These are phyloP conservation scores for Clonostachys rhizophaga DNA, from an alignment of 2,329 filamentous ascomycete species.

Conservation along the genomic window DNA sequence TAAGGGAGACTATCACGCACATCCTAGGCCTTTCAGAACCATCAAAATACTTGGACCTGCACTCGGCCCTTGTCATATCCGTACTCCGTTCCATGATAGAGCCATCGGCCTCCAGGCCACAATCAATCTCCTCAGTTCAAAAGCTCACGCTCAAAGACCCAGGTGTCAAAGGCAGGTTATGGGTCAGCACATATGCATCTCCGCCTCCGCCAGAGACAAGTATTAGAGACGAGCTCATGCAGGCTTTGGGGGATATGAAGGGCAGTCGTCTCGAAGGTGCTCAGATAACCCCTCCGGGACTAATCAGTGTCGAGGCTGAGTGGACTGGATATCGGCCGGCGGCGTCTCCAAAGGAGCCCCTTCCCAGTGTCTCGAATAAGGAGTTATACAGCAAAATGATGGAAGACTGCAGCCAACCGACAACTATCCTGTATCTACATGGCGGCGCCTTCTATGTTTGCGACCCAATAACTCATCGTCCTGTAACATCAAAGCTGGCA, in stretches of 20 bases:
- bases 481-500: constrained; percentile 54
- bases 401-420: constrained; percentile 57
- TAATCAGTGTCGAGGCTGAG: constrained; percentile 61
- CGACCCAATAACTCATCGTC: constrained; percentile 65
- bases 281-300: constrained; percentile 3
- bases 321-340: constrained; percentile 70
- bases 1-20: constrained; percentile 59
- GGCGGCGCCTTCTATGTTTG: constrained; percentile 71
- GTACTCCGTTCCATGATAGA: constrained; percentile 64
- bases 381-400: constrained; percentile 64
- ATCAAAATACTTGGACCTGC: constrained; percentile 73
- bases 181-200: constrained; percentile 70
- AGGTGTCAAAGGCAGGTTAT: constrained; percentile 72
- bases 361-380: constrained; percentile 54
- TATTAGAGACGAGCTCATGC: constrained; percentile 51
- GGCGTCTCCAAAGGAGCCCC: constrained; percentile 32
- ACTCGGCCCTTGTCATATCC: constrained; percentile 67
- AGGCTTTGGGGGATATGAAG: constrained; percentile 37
- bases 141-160: constrained; percentile 55
- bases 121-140: constrained; percentile 59
- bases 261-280: no score
- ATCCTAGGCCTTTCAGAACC: constrained; percentile 64
- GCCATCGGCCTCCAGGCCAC: constrained; percentile 32
- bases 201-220: constrained; percentile 52
- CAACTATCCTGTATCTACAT: constrained; percentile 70